Conservation (phyloP, 2,329 filamentous ascomycete genomes). For the Xylaria sp. region DNA sequence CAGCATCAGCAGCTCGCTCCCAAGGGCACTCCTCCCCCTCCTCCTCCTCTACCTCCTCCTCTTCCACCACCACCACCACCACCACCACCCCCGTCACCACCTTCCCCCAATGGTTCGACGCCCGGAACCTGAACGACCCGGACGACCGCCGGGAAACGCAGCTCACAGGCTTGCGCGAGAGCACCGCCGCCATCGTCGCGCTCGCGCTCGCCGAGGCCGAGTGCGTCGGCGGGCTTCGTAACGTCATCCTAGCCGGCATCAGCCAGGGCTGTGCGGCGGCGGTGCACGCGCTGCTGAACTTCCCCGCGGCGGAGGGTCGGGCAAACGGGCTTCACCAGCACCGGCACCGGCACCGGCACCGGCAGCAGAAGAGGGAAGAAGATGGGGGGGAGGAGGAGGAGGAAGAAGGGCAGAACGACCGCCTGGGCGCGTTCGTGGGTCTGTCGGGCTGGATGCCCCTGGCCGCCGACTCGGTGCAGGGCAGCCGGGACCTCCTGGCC, state of each 20-base stretch:
- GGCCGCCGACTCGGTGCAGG: slow-evolving; percentile 13
- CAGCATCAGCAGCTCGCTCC: no score
- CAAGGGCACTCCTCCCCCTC: no score
- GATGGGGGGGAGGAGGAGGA: background rate
- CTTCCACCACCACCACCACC: no score
- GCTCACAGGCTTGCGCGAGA: slow-evolving; percentile 43
- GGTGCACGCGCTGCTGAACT: slow-evolving; percentile 28
- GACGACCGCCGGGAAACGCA: slow-evolving; percentile 46
- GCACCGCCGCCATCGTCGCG: slow-evolving; percentile 36
- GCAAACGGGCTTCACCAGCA: no score
- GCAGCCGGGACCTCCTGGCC: slow-evolving; percentile 34
- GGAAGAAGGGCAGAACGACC: background rate
- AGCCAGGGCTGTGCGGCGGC: slow-evolving; percentile 49
- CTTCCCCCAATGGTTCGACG: slow-evolving; percentile 53
- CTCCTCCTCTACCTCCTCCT: slow-evolving; percentile 32
- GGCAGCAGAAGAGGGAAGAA: no score
- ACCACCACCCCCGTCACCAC: no score
- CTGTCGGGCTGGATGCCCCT: slow-evolving; percentile 29
- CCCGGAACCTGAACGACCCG: slow-evolving; percentile 46
- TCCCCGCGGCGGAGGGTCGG: slow-evolving; percentile 7
- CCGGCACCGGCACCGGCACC: no score
- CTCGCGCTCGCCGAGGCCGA: slow-evolving; percentile 41
- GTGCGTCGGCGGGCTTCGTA: slow-evolving; percentile 38
- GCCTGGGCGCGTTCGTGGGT: slow-evolving; percentile 25
- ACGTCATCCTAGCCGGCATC: slow-evolving; percentile 49